Evolutionary conservation across 139 green algal species (phyloP).

Genomic region (Mesostigma viride): DNA sequence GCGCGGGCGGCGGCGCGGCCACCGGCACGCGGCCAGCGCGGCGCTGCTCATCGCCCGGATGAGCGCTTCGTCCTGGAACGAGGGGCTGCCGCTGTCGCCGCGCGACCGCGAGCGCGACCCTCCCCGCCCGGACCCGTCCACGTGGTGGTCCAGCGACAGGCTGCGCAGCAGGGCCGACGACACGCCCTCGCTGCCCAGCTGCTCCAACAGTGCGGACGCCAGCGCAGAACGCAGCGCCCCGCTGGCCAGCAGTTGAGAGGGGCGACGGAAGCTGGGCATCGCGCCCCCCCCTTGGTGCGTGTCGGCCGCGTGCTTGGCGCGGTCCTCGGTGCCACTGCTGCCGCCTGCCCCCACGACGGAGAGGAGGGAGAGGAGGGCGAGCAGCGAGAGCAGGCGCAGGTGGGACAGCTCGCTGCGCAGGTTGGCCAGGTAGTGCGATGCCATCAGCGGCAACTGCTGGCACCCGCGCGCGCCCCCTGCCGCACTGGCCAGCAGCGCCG

Average conservation of each 20-base stretch:
- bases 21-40: neutral
- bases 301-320: no score
- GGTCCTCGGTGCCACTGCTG: no score
- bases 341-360: no score
- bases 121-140: neutral
- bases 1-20: no score
- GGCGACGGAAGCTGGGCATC: neutral
- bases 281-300: no score
- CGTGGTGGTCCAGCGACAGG: constrained; percentile 3
- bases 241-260: neutral
- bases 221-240: no score
- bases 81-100: neutral
- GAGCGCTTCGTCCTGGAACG: neutral
- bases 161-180: neutral
- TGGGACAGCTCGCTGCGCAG: constrained; percentile 4
- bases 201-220: neutral
- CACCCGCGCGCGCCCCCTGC: no score
- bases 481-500: no score
- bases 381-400: neutral
- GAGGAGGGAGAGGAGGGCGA: neutral
- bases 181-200: neutral
- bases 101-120: no score
- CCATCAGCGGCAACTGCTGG: neutral
- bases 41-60: neutral
- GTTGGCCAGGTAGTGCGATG: neutral